These are phyloP conservation scores for Fagopyrum homotropicum DNA, from an alignment of 148 eudicot genomes.

Conservation along the genomic window DNA sequence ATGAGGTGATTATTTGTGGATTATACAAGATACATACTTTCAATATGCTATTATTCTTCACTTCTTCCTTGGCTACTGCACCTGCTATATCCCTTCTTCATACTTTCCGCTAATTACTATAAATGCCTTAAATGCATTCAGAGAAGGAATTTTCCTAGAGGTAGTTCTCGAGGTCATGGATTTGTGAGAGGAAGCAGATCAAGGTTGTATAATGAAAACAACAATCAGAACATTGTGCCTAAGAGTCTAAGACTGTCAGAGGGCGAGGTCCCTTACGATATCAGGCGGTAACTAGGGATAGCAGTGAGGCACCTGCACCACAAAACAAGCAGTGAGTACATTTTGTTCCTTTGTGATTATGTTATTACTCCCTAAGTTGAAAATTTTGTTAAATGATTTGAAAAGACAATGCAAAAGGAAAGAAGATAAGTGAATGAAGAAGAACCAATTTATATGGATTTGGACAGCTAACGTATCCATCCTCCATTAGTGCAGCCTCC, in stretches of 20 bases:
- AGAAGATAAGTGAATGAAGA: too few relatives aligned
- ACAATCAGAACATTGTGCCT: constrained; percentile 40
- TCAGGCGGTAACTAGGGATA: constrained; percentile 47
- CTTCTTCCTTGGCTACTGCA: not conserved
- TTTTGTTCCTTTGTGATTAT: too few relatives aligned
- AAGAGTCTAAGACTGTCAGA: constrained; percentile 59
- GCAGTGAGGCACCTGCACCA: constrained; percentile 29
- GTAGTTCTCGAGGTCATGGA: constrained; percentile 55
- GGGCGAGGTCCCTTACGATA: constrained; percentile 90
- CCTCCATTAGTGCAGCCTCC: not conserved
- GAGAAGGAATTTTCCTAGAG: constrained; percentile 66
- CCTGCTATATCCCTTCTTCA: not conserved
- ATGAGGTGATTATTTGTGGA: constrained; percentile 41
- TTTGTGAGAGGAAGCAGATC: constrained; percentile 38
- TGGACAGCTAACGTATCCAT: too few relatives aligned
- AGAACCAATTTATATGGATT: too few relatives aligned
- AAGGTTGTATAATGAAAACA: constrained; percentile 27
- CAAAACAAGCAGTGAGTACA: constrained; percentile 63
- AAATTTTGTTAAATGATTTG: not conserved
- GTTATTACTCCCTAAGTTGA: too few relatives aligned
- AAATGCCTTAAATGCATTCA: constrained; percentile 19
- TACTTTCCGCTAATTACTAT: not conserved
- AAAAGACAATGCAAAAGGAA: too few relatives aligned
- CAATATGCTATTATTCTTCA: not conserved
- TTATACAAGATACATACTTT: not conserved